Percentiles rank a stretch among this genome's conserved stretches.
These are phyloP conservation scores for Hanseniaspora osmophila DNA, from an alignment of 805 yeast genomes.

Conservation along the genomic window DNA sequence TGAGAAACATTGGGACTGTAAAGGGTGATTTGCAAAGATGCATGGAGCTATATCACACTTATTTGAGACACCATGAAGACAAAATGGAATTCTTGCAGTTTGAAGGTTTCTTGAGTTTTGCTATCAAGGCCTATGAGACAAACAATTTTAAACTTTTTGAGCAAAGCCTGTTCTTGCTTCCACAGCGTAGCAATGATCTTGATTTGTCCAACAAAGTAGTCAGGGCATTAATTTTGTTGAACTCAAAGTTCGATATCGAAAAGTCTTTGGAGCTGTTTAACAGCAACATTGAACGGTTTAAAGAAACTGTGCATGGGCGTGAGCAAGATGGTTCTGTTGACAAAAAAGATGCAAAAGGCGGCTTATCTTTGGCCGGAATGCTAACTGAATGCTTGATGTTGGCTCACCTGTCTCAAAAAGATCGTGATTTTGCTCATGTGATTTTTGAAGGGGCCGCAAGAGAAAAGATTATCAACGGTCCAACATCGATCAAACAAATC, in stretches of 20 bases:
- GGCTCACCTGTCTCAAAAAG: constrained; percentile 29
- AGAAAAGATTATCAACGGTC: constrained; percentile 26
- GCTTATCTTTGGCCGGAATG: constrained; percentile 27
- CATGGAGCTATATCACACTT: constrained; percentile 27
- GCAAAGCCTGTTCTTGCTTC: constrained; percentile 17
- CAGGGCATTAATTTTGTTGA: constrained; percentile 29
- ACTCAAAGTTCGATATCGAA: constrained; percentile 27
- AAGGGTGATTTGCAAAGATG: constrained; percentile 16
- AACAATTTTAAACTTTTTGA: constrained; percentile 19
- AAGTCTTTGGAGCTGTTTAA: constrained; percentile 32
- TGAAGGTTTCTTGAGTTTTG: constrained; percentile 27
- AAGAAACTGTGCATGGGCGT: constrained; percentile 10
- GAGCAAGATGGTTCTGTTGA: constrained; percentile 8
- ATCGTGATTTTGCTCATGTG: constrained; percentile 40
- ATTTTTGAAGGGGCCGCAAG: constrained; percentile 33
- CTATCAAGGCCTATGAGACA: constrained; percentile 27
- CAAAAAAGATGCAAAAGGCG: constrained; percentile 14
- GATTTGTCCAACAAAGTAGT: constrained; percentile 18
- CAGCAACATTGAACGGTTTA: constrained; percentile 27
- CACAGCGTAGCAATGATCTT: not conserved
- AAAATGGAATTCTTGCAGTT: constrained; percentile 30
- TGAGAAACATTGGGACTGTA: constrained; percentile 13
- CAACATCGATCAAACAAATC: constrained; percentile 27
- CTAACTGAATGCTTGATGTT: constrained; percentile 35
- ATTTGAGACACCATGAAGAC: constrained; percentile 25